These are phyloP conservation scores for Adansonia rubrostipa DNA, from an alignment of 441 rosid species.

Conservation along the genomic window DNA sequence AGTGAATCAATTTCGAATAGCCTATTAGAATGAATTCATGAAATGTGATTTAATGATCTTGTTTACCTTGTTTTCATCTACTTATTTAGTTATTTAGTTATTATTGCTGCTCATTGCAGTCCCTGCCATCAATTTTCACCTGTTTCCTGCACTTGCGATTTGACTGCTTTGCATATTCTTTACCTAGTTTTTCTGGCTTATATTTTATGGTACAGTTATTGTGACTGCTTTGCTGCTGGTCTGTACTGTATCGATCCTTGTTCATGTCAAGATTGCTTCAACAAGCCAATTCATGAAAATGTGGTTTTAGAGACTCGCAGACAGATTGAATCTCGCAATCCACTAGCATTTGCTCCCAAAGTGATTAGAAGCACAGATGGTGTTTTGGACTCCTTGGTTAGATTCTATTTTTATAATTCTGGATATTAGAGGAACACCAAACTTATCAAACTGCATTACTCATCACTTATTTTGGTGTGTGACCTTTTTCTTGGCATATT, in stretches of 20 bases:
- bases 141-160: background rate
- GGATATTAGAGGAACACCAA: slow-evolving; percentile 18
- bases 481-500: slow-evolving; percentile 24
- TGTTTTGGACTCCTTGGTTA: slow-evolving; percentile 44
- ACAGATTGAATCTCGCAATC: slow-evolving; percentile 67
- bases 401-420: slow-evolving; percentile 24
- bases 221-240: slow-evolving; percentile 86
- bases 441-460: background rate
- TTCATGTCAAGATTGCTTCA: slow-evolving; percentile 67
- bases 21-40: slow-evolving; percentile 2
- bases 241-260: slow-evolving; percentile 74
- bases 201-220: slow-evolving; percentile 48
- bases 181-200: slow-evolving; percentile 9
- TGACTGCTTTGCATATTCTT: slow-evolving; percentile 11
- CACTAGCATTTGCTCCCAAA: slow-evolving; percentile 83
- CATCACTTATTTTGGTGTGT: background rate
- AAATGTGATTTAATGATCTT: background rate
- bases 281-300: slow-evolving; percentile 62
- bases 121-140: background rate
- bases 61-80: background rate
- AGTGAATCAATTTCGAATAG: slow-evolving; percentile 9
- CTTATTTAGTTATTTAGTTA: background rate
- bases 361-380: slow-evolving; percentile 46
- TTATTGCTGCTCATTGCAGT: too few species aligned
- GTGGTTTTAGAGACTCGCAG: slow-evolving; percentile 54